Percentiles rank a stretch among this genome's conserved stretches.
phyloP scores from a whole-genome alignment of 805 yeast genomes.

The Barnettozyma vustinii region DNA sequence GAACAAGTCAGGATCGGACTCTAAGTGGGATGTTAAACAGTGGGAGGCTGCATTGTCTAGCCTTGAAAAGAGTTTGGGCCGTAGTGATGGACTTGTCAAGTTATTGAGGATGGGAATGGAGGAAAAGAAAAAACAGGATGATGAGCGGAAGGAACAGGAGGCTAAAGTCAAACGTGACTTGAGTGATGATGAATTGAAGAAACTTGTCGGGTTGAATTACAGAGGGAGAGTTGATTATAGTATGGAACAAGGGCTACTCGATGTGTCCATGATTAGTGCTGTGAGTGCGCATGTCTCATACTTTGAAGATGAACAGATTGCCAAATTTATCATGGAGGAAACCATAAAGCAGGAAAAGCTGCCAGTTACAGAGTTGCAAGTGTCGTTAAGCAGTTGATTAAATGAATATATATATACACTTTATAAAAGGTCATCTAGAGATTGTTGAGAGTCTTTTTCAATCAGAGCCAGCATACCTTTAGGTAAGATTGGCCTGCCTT shows the following conservation, averaged over 20 bases:
- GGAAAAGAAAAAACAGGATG: slow-evolving; percentile 5
- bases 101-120: slow-evolving; percentile 3
- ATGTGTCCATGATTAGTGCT: slow-evolving; percentile 73
- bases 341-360: slow-evolving; percentile 27
- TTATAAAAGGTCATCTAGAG: slow-evolving; percentile 56
- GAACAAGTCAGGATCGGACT: not conserved
- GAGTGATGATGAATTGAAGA: slow-evolving; percentile 26
- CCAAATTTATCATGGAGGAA: slow-evolving; percentile 69
- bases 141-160: slow-evolving; percentile 17
- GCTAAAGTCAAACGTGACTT: slow-evolving; percentile 18
- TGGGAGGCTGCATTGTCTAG: not conserved
- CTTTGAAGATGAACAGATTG: slow-evolving; percentile 81
- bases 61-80: not conserved
- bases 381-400: slow-evolving; percentile 4
- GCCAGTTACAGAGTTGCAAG: slow-evolving; percentile 26
- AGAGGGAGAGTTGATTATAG: slow-evolving; percentile 80
- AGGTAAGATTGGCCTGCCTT: slow-evolving; percentile 78
- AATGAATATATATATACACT: not conserved
- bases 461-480: slow-evolving; percentile 87
- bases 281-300: slow-evolving; percentile 85
- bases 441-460: slow-evolving; percentile 78
- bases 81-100: slow-evolving; percentile 8
- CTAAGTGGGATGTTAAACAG: not conserved
- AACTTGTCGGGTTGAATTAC: slow-evolving; percentile 49
- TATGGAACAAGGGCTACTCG: slow-evolving; percentile 72